Evolutionary conservation across 2,329 filamentous ascomycete species (phyloP), one percentile per base, ranked within the genome.

Genomic region (Parastagonospora avenae): DNA sequence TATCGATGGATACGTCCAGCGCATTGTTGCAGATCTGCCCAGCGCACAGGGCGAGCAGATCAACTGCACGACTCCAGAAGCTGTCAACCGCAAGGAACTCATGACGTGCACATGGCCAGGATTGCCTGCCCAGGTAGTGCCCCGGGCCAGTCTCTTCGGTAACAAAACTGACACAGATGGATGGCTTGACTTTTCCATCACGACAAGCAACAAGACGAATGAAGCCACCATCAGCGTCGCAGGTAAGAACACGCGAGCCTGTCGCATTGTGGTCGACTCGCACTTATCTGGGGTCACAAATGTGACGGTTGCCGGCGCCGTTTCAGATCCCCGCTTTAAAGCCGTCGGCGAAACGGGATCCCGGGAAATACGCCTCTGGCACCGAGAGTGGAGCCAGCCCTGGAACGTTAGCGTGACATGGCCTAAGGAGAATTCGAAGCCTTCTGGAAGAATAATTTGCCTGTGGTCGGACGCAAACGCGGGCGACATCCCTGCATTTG

Each of bases 391-490:
- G 87, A 82, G 85, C 41, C 84, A 85, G 27, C 82, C 82, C 2
- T 97, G 92, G 90, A 81, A 82, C 12, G 87, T 96, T 14, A 85
- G 90, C 62, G 81, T 94, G 2, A 79, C 83, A 48, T 92, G 88
- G 87, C 55, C 61, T 54, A 59, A 62, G 48, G 58, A 58, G 48
- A 65, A 67, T 52, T 57, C 64, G 54, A 69, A 63, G 56, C 60
- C 67, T 67, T 71, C 70, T 57, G 90, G 92, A 1, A 81, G 77
- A 30, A 85, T 92, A 1, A 81, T 87, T 12, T 97, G 94, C 74
- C 78, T 90, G 29, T 97, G 92, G 92, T 91, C 88, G 64, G 94
- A 99, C 76, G 86, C 84, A 38, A 97, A 97, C 66, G 76, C 78
- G 31, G 87, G 85, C 3, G 80, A 81, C 1, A 92, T 97, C 41